A percentile compares a stretch with the other conserved stretches of the same genome.
Conservation (phyloP, 2,329 filamentous ascomycete species). For the Huntiella decipiens region DNA sequence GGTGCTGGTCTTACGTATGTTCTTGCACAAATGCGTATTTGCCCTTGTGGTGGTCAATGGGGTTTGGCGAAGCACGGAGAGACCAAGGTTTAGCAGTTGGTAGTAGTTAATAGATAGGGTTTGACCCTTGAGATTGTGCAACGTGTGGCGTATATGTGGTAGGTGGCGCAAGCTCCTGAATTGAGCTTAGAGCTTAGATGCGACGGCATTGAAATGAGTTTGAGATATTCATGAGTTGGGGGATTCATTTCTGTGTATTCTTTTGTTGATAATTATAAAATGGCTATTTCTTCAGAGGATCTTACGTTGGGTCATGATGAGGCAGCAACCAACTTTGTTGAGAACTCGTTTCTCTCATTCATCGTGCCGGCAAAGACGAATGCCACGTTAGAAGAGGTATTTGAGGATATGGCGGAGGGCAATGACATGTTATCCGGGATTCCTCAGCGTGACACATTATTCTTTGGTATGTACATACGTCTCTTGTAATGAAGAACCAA, state of each 20-base stretch:
- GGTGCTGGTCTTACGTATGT: slow-evolving; percentile 34
- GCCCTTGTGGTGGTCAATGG: slow-evolving; percentile 36
- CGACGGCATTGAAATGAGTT: background rate
- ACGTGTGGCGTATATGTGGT: background rate
- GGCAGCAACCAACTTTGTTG: slow-evolving; percentile 29
- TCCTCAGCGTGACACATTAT: slow-evolving; percentile 42
- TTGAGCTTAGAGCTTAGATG: background rate
- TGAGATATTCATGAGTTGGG: too few species aligned
- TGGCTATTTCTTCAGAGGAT: slow-evolving; percentile 17
- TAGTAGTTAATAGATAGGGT: background rate
- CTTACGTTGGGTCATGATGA: slow-evolving; percentile 14
- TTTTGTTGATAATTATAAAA: slow-evolving; percentile 7
- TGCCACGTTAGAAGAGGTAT: slow-evolving; percentile 32
- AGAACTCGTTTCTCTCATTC: slow-evolving; percentile 40
- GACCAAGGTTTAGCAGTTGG: slow-evolving; percentile 4
- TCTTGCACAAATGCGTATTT: slow-evolving; percentile 34
- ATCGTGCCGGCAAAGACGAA: slow-evolving; percentile 38
- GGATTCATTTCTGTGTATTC: too few species aligned
- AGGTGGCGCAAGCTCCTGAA: background rate
- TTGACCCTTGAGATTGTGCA: background rate
- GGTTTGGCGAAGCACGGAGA: slow-evolving; percentile 17
- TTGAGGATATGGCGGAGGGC: slow-evolving; percentile 21
- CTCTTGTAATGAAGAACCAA: background rate
- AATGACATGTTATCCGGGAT: slow-evolving; percentile 36
- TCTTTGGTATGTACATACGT: slow-evolving; percentile 42